Conservation (phyloP, 2,329 filamentous ascomycete species). For the Trichophyton rubrum region DNA sequence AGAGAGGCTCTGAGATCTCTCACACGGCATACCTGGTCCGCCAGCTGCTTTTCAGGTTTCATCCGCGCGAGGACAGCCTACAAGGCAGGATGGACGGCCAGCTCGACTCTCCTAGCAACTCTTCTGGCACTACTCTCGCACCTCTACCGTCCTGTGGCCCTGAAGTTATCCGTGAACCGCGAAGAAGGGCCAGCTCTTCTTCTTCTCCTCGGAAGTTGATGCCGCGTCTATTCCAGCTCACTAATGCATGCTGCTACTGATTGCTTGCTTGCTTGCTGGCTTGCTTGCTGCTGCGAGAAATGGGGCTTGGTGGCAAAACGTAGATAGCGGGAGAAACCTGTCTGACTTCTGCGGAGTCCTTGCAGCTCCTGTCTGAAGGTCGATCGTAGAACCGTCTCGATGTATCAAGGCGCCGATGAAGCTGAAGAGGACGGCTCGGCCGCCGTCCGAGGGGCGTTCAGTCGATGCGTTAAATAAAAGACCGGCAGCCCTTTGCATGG, state of each 20-base stretch:
- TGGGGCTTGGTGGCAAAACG: background rate
- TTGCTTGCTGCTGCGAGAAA: background rate
- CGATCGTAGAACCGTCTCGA: background rate
- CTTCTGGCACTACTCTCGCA: background rate
- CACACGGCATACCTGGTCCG: background rate
- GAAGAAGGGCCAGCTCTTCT: no score
- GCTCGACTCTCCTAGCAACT: background rate
- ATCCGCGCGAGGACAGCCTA: background rate
- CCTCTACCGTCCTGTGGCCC: no score
- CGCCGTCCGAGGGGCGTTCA: background rate
- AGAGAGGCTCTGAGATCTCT: background rate
- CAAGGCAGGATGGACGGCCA: background rate
- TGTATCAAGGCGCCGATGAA: background rate
- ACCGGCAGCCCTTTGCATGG: no score
- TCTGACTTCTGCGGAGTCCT: background rate
- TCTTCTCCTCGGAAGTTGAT: background rate
- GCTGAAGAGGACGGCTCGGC: background rate
- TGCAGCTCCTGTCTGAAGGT: no score
- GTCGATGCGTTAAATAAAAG: background rate
- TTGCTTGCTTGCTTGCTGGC: background rate
- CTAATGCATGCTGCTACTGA: background rate
- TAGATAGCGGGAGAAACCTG: background rate
- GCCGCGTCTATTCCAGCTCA: background rate
- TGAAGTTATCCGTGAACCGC: no score
- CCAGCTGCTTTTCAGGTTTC: background rate